Conservation (phyloP, 2,329 filamentous ascomycete species). For the Aureobasidium namibiae region DNA sequence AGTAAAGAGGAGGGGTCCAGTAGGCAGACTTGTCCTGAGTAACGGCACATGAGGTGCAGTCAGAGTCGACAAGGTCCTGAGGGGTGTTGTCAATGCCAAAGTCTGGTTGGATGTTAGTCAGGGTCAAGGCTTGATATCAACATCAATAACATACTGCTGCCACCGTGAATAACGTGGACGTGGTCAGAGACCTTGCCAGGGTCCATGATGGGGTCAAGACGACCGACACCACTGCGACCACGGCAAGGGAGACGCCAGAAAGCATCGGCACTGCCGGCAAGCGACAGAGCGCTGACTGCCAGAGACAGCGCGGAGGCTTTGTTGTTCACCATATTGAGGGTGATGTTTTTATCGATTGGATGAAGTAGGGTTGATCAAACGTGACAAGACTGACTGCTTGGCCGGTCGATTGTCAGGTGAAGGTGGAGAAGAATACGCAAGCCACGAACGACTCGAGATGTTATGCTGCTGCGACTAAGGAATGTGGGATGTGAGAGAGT, state of each 20-base stretch:
- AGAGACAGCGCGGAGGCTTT: constrained; percentile 14
- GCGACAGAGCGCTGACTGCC: constrained; percentile 21
- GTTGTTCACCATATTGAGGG: constrained; percentile 10
- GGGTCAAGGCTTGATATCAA: not conserved
- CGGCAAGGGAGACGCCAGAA: constrained; percentile 91
- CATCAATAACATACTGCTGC: constrained; percentile 53
- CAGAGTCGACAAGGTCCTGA: constrained; percentile 48
- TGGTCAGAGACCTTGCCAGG: constrained; percentile 54
- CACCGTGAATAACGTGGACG: constrained; percentile 68
- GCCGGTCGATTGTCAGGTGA: constrained; percentile 6
- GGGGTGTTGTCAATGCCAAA: constrained; percentile 54
- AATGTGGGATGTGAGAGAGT: constrained; percentile 9
- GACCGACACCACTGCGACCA: constrained; percentile 57
- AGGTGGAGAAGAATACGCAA: not conserved
- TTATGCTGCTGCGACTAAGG: constrained; percentile 12
- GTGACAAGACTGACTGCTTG: constrained; percentile 5
- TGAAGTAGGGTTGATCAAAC: constrained; percentile 3
- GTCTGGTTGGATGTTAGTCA: constrained; percentile 38
- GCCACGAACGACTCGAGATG: constrained; percentile 8
- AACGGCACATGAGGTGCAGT: constrained; percentile 76
- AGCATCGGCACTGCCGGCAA: constrained; percentile 37
- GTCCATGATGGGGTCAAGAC: constrained; percentile 62
- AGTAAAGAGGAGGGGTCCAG: constrained; percentile 73
- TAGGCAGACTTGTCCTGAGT: constrained; percentile 80
- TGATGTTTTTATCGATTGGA: constrained; percentile 5